Conservation (phyloP, 1,139 yeast genomes). For the Hanseniaspora uvarum region DNA sequence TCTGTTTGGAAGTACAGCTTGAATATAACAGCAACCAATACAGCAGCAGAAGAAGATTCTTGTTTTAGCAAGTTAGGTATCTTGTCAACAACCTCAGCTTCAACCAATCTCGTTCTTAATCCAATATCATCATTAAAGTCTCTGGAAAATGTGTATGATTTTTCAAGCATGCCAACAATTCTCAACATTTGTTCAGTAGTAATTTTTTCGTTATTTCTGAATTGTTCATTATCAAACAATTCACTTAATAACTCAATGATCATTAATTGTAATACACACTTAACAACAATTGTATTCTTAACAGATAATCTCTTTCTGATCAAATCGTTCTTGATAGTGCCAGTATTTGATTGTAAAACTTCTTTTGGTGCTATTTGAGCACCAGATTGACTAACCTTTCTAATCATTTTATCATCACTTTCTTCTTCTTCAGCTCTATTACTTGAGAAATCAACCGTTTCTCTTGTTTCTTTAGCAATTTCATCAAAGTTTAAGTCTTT, state of each 20-base stretch:
- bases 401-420: slow-evolving; percentile 16
- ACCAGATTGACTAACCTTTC: slow-evolving; percentile 23
- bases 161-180: slow-evolving; percentile 49
- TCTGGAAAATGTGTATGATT: slow-evolving; percentile 72
- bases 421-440: slow-evolving; percentile 14
- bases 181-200: slow-evolving; percentile 56
- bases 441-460: slow-evolving; percentile 18
- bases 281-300: slow-evolving; percentile 76
- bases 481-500: slow-evolving; percentile 27
- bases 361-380: slow-evolving; percentile 24
- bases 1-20: slow-evolving; percentile 65
- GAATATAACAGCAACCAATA: slow-evolving; percentile 70
- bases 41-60: slow-evolving; percentile 84
- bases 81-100: slow-evolving; percentile 85
- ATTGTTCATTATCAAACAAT: slow-evolving; percentile 54
- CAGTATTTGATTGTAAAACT: neutral
- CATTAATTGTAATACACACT: slow-evolving; percentile 79
- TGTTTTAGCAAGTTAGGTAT: slow-evolving; percentile 85
- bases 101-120: slow-evolving; percentile 74
- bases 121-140: slow-evolving; percentile 83
- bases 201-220: slow-evolving; percentile 46
- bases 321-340: slow-evolving; percentile 6
- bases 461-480: slow-evolving; percentile 26
- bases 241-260: slow-evolving; percentile 83
- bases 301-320: slow-evolving; percentile 33